Base-by-base conservation (phyloP, 306 rosid genomes). In the Ormosia emarginata region DNA sequence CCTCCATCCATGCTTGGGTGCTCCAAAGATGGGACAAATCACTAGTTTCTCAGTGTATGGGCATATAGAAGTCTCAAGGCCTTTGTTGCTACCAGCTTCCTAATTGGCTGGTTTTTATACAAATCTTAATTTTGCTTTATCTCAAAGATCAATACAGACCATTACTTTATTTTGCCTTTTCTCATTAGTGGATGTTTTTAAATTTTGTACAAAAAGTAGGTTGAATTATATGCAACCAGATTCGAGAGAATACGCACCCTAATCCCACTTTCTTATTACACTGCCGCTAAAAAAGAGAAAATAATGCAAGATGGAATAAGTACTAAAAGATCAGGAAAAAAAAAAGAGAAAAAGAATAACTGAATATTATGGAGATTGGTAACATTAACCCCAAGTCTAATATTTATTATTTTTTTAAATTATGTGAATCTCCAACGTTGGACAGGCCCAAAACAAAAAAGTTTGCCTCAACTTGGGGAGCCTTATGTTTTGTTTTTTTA, bases 111-210 rank as follows among this genome's bases (percentile, higher is more conserved):
- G 39, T 39, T 80, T 84, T 59, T 84, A 86, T 88, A 87, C 79
- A 88, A 81, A 82, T 71, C 83, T 79, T 80, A 44, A 58, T 83
- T 80, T 85, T 44, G 74, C 85, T 82, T 82, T 80, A 55, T 76
- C 49, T 79, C 79, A 67, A 66, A 88, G 50, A 68, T 84, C 77
- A 66, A 39, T 53, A 5, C 46, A 78, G 43, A 46, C 70, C 56
- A 13, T 32, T 18, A 17, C 79, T 82, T 56, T 85, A 37, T 15
- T 24, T 71, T 73, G 52, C 67, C 55, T 80, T 77, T 80, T 79
- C 53, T 44, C 14, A 56, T 69, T 65, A 37, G 64, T 79, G 81
- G 30, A 17, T 74, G 36, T 39, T 86, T 81, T 81, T 78, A 6
- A 76, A 10, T 61, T 82, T 62, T 72, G 73, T 39, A 34, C 64